A percentile compares a stretch with the other conserved stretches of the same genome.
Conservation (phyloP, 2,329 filamentous ascomycete species). For the Camillea tinctor region DNA sequence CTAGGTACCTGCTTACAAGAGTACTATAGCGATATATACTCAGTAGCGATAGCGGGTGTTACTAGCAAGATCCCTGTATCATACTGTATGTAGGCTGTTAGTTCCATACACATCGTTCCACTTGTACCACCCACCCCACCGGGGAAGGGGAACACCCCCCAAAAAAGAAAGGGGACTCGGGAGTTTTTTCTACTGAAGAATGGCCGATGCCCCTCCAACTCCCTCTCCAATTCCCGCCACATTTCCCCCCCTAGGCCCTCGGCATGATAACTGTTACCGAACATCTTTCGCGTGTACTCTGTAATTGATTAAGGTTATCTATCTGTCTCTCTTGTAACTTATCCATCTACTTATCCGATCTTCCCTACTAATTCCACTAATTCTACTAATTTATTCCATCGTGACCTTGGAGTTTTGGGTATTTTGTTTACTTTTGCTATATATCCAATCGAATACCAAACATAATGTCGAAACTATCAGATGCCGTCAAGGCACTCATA, state of each 20-base stretch:
- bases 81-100: background rate
- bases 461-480: slow-evolving; percentile 74
- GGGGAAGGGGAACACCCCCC: no score
- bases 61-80: no score
- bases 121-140: background rate
- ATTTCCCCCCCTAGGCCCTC: background rate
- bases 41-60: no score
- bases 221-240: background rate
- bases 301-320: no score
- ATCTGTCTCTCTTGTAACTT: no score
- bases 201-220: background rate
- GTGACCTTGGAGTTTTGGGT: background rate
- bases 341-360: background rate
- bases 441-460: background rate
- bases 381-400: background rate
- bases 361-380: no score
- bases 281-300: background rate
- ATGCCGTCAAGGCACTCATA: slow-evolving; percentile 70
- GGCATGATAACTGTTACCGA: background rate
- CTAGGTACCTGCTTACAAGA: no score
- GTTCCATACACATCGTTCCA: background rate
- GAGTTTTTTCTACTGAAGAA: slow-evolving; percentile 1
- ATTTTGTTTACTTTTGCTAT: background rate
- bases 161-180: background rate
- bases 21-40: no score